Percentiles rank a stretch among this genome's conserved stretches.
phyloP scores from a whole-genome alignment of 257 asterid genomes.

The Petrea volubilis region DNA sequence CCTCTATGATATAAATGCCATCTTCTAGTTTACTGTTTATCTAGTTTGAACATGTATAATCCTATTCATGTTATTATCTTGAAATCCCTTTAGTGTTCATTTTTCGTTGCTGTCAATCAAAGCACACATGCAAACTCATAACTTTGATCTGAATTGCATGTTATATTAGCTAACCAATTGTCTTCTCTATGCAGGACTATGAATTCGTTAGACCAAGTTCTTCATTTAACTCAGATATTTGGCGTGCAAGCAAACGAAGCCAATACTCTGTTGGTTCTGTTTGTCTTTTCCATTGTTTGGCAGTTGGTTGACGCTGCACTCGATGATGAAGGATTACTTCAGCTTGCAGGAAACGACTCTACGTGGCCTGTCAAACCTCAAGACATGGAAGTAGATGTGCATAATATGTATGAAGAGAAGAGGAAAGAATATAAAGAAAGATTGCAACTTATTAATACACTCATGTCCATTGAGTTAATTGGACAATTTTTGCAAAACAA shows the following conservation, averaged over 20 bases:
- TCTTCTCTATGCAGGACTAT: constrained; percentile 67
- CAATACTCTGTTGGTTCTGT: constrained; percentile 61
- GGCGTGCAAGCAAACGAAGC: constrained; percentile 54
- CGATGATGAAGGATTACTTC: constrained; percentile 89
- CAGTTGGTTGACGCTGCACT: constrained; percentile 78
- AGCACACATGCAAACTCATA: neutral
- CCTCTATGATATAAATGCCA: neutral
- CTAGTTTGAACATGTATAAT: neutral
- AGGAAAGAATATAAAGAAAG: constrained; percentile 50
- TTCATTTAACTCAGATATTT: constrained; percentile 55
- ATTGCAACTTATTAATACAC: constrained; percentile 54
- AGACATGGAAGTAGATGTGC: constrained; percentile 72
- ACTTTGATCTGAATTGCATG: constrained; percentile 12
- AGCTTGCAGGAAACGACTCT: constrained; percentile 59
- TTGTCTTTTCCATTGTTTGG: constrained; percentile 70
- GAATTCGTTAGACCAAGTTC: constrained; percentile 50
- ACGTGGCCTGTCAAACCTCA: constrained; percentile 65
- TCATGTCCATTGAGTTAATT: constrained; percentile 70
- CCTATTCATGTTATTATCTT: neutral
- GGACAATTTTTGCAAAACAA: constrained; percentile 69
- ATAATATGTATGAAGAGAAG: constrained; percentile 43
- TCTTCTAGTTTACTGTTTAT: neutral
- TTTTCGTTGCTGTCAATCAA: neutral
- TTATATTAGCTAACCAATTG: neutral
- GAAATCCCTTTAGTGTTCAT: neutral